Conservation (phyloP, 495 filamentous ascomycete species). For the Parathielavia hyrcaniae region DNA sequence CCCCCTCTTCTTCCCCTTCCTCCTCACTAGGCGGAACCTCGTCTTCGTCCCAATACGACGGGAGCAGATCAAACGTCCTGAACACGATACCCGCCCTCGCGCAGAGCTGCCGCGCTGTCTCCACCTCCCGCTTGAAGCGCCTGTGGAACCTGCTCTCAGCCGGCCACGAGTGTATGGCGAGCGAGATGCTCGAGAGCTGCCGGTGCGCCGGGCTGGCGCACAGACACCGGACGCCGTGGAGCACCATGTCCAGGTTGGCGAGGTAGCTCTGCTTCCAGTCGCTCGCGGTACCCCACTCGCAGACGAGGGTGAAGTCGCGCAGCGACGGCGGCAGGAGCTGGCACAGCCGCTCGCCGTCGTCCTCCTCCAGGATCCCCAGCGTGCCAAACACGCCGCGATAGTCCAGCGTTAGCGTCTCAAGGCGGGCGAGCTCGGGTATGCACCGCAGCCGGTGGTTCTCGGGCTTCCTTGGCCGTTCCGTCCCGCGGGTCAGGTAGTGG, state of each 20-base stretch:
- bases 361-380: slow-evolving; percentile 31
- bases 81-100: slow-evolving; percentile 28
- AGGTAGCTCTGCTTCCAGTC: slow-evolving; percentile 35
- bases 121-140: slow-evolving; percentile 31
- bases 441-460: slow-evolving; percentile 34
- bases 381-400: slow-evolving; percentile 35
- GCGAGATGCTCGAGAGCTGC: slow-evolving; percentile 25
- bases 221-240: slow-evolving; percentile 30
- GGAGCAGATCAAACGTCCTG: slow-evolving; percentile 30
- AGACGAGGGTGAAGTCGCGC: slow-evolving; percentile 30
- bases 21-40: slow-evolving; percentile 22
- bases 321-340: slow-evolving; percentile 27
- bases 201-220: slow-evolving; percentile 20
- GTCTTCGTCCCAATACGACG: slow-evolving; percentile 32
- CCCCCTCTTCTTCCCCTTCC: slow-evolving; percentile 13
- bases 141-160: slow-evolving; percentile 29
- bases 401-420: slow-evolving; percentile 29
- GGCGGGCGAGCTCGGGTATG: slow-evolving; percentile 25
- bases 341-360: slow-evolving; percentile 33
- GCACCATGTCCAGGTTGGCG: slow-evolving; percentile 32
- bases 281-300: slow-evolving; percentile 31
- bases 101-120: slow-evolving; percentile 23
- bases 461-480: slow-evolving; percentile 31
- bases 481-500: slow-evolving; percentile 32
- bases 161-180: slow-evolving; percentile 36